Evolutionary conservation across 352 stramenopile species (phyloP), one percentile per base, ranked within the genome.

Genomic region (Halophytophthora batemanensis): DNA sequence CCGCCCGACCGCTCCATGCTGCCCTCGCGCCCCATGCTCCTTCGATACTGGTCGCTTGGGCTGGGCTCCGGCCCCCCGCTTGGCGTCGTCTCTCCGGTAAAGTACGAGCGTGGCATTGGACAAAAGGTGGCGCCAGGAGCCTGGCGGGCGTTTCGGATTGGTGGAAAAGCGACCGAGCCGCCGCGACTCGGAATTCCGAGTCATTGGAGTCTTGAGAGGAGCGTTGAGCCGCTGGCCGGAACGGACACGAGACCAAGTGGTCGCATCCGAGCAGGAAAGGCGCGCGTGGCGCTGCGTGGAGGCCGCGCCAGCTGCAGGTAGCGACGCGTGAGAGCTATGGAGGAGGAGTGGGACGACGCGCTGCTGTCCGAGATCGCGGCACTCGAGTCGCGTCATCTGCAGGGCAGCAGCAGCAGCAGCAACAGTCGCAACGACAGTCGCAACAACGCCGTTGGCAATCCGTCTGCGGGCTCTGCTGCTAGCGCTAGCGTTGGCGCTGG

Each of bases 261-360:
- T 8, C 25, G 25, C 25, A 31, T 31, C 25, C 25, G 25, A 31
- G 25, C 25, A 8, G 25, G 25, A 31, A 31, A 31, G 25, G 25
- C 25, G 25, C 25, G 25, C 25, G 25, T 60, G 50, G 25, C 42
- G 42, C 42, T n/a, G 13, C 12, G 60, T 69, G 59, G 60, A 66
- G 40, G 53, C 48, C 55, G 33, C 11, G 3, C 7, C 25, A 17
- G 33, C 33, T 13, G 33, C 33, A 38, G 50, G 42, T 45, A 11
- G 25, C 25, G 25, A 31, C 25, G 25, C 25, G 25, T 10, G 25
- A 31, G 25, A 31, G 25, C 8, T 8, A 43, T 50, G 36, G 78
- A 90, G 36, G 83, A 92, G 47, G 79, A 92, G 23, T 94, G 84
- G 84, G 84, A 94, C 59, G 84, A 92, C 61, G 82, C 73, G 55